A percentile compares a stretch with the other conserved stretches of the same genome.
Evolutionary conservation across 352 stramenopile genomes (phyloP).

Genomic region (Phytophthora nicotianae): DNA sequence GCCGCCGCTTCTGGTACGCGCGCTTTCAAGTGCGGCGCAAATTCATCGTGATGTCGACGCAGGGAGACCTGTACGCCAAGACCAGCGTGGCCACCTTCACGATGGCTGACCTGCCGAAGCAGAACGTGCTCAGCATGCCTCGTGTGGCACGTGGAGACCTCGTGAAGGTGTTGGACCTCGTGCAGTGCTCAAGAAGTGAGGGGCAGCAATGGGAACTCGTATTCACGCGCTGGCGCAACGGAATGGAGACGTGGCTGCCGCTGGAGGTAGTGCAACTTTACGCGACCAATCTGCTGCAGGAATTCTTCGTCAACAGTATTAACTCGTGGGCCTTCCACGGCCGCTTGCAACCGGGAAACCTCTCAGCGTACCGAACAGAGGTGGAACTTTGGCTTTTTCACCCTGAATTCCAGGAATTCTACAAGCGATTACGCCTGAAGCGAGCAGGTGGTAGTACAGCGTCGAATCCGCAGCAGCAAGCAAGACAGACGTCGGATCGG

Average conservation of each 20-base stretch:
- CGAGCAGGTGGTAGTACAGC: conserved; percentile 5
- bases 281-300: conserved; percentile 55
- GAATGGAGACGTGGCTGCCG: conserved; percentile 70
- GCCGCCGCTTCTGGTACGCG: conserved; percentile 50
- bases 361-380: conserved; percentile 54
- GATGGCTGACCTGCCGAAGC: conserved; percentile 44
- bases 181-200: conserved; percentile 54
- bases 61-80: conserved; percentile 72
- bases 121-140: conserved; percentile 61
- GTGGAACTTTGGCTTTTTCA: conserved; percentile 81
- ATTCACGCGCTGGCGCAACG: conserved; percentile 69
- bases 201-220: conserved; percentile 70
- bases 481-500: neutral
- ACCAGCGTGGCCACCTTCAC: conserved; percentile 38
- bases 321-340: conserved; percentile 74
- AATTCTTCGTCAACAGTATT: conserved; percentile 79
- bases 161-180: conserved; percentile 74
- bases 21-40: conserved; percentile 64
- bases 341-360: conserved; percentile 47
- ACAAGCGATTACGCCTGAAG: conserved; percentile 43
- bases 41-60: conserved; percentile 79
- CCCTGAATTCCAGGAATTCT: conserved; percentile 68
- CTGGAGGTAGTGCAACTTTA: conserved; percentile 58
- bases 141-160: conserved; percentile 55
- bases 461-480: conserved; percentile 19